Percentiles rank a stretch among this genome's conserved stretches.
Conservation (phyloP, 306 rosid genomes). For the Datisca glomerata region DNA sequence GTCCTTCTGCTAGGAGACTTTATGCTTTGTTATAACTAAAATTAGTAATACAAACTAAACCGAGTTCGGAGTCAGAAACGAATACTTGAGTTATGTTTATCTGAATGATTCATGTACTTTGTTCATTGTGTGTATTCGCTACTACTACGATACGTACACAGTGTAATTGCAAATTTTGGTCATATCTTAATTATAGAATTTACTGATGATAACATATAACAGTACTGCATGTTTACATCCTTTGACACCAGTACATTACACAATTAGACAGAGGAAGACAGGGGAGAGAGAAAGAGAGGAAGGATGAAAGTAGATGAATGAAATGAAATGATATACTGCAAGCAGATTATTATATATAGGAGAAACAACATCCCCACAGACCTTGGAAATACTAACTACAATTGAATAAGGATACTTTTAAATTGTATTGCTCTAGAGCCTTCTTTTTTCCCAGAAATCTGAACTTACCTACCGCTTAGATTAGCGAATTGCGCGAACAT, state of each 20-base stretch:
- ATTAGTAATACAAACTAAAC: too few species aligned
- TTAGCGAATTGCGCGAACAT: conserved; percentile 51
- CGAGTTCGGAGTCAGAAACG: too few species aligned
- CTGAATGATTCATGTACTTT: too few species aligned
- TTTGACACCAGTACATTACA: conserved; percentile 17
- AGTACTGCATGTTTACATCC: conserved; percentile 19
- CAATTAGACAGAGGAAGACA: background rate
- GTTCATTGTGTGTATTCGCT: too few species aligned
- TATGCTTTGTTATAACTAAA: too few species aligned
- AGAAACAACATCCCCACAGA: background rate
- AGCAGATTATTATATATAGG: background rate
- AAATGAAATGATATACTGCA: background rate
- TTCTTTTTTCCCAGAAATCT: conserved; percentile 3
- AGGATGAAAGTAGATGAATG: too few species aligned
- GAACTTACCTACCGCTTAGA: conserved; percentile 58
- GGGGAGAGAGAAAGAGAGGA: background rate
- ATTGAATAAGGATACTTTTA: background rate
- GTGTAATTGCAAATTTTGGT: too few species aligned
- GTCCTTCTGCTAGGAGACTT: too few species aligned
- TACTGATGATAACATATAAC: too few species aligned
- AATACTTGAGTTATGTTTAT: too few species aligned
- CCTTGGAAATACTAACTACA: conserved; percentile 1
- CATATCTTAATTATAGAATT: too few species aligned
- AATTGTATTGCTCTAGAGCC: background rate
- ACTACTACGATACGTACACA: too few species aligned